Base-by-base conservation (phyloP, 768 basidiomycete genomes). In the Suillus subaureus region DNA sequence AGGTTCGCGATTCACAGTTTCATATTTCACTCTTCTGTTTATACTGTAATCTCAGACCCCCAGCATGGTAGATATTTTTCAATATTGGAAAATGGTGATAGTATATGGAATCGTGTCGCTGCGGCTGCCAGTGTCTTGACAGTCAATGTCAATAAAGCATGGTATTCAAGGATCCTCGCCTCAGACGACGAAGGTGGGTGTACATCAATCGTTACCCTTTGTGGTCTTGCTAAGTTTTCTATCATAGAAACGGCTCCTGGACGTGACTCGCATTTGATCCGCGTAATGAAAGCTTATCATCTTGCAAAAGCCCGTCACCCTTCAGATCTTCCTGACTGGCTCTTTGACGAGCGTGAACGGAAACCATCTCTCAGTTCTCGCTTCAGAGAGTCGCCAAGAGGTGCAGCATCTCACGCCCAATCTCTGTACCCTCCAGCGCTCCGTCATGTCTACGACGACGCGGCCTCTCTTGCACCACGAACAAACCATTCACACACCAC, bases 201-300 rank as follows among this genome's bases (percentile, higher is more conserved):
- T 61, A 61, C 56, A 66, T 58, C 13, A n/a, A 67, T 55, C 11
- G 15, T 66, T 56, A 39, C 43, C 16, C 31, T 65, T 40, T 55
- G 61, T n/a, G 51, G 18, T 28, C 42, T 37, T 37, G 31, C 28
- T 47, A 40, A 61, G 0, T 21, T 56, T 13, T 28, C 13, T 23
- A 42, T 49, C 15, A 21, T 72, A 85, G 85, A 79, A 60, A 84
- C 84, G 35, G 84, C 83, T 4, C 79, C 81, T 12, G 87, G 87
- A 33, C 78, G 82, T 54, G 89, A 90, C 67, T 86, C 85, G 6
- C 85, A 85, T 42, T 80, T 91, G 40, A 83, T 82, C 5, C 82
- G 82, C n/a, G 86, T 85, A 6, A 85, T 90, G 86, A 89, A 88
- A 71, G 84, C 85, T 1, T 90, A 90, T 72, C 85, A 90, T 69